Conservation (phyloP, 805 yeast genomes). For the Kluyveromyces aestuarii region DNA sequence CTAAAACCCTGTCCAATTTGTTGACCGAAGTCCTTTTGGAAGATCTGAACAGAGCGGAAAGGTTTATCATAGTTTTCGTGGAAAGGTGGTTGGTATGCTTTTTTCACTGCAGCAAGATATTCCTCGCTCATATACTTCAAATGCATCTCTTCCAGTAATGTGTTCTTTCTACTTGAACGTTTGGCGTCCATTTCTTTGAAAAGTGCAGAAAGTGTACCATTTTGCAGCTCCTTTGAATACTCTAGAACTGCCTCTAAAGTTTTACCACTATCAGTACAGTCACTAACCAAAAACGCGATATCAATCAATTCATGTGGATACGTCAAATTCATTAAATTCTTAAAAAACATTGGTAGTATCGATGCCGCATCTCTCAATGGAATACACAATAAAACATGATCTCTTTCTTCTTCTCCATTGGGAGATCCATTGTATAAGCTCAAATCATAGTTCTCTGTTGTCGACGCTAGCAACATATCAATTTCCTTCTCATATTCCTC, state of each 20-base stretch:
- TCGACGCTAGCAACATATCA: constrained; percentile 34
- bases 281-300: constrained; percentile 71
- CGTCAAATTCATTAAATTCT: constrained; percentile 76
- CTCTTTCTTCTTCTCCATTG: constrained; percentile 43
- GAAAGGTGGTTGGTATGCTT: constrained; percentile 57
- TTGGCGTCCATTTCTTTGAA: constrained; percentile 30
- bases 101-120: constrained; percentile 47
- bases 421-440: constrained; percentile 45
- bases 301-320: constrained; percentile 76
- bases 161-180: constrained; percentile 30
- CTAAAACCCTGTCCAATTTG: constrained; percentile 76
- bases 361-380: constrained; percentile 75
- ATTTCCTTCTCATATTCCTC: constrained; percentile 24
- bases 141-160: constrained; percentile 55
- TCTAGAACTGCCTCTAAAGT: constrained; percentile 60
- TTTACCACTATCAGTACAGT: constrained; percentile 58
- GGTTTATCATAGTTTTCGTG: constrained; percentile 56
- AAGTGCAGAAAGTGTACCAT: constrained; percentile 50
- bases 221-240: constrained; percentile 58
- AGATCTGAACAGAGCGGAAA: constrained; percentile 72
- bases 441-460: constrained; percentile 56
- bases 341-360: constrained; percentile 74
- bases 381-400: constrained; percentile 57
- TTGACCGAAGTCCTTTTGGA: constrained; percentile 77
- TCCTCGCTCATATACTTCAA: constrained; percentile 59